Base-by-base conservation (phyloP, 2,329 filamentous ascomycete genomes). In the Diaporthe batatas region DNA sequence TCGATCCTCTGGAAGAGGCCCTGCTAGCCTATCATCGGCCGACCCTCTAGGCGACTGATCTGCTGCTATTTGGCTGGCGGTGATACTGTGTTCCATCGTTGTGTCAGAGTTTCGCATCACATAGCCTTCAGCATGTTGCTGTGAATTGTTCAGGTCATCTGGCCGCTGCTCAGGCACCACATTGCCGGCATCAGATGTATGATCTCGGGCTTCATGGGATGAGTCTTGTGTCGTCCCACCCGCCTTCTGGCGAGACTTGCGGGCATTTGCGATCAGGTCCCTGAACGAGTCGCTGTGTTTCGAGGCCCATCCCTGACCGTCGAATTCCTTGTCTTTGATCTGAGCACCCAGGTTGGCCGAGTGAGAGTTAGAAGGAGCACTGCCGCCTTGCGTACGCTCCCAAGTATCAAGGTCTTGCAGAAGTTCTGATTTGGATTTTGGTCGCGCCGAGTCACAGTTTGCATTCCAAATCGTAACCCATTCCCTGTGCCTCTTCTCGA, bases 381-480 rank as follows among this genome's bases (percentile, higher is more conserved):
- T 85, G 1, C 90, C 89, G 11, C 94, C 94, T 75, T 97, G 91
- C 0, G 93, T 96, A 57, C 91, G 88, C 82, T 99, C 96, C 96
- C 96, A 98, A 1, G 89, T 83, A 29, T 96, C 93, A 16, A 99
- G 82, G 74, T 98, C 96, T 18, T 89, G 90, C 21, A 97, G 82
- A 6, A 99, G 82, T 72, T 96, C 92, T 8, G 83, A 79, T 75
- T 93, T 94, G 14, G 86, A 86, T 79, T 92, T 93, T 0, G 94
- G 94, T 1, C 86, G 85, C 47, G 89, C 89, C 2, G 95, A 93
- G 81, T 99, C 96, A 82, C 95, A 98, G 80, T 99, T 99, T 14
- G 97, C 94, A 81, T 99, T 99, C 93, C 94, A 98, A 23, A 99
- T 84, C 49, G 96, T 98, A 68, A 96, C 88, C 95, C 95, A 99